phyloP scores from a whole-genome alignment of 108 stramenopile genomes.

The Cyclotella distinguenda region DNA sequence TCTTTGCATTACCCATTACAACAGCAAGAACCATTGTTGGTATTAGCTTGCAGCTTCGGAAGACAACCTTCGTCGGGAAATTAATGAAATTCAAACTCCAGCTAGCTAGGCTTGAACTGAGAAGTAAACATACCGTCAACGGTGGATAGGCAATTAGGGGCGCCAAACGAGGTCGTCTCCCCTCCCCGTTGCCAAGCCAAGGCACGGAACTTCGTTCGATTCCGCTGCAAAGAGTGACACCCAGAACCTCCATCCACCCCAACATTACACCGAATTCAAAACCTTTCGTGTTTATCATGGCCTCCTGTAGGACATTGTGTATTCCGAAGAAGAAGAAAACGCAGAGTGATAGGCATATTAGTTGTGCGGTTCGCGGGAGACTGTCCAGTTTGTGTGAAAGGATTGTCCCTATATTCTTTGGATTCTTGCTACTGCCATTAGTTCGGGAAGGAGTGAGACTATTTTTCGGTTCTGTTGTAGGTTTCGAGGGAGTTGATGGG shows the following conservation, averaged over 20 bases:
- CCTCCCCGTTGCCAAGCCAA: conserved; percentile 43
- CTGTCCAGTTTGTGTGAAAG: conserved; percentile 32
- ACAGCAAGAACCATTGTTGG: conserved; percentile 93
- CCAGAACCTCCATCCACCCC: conserved; percentile 93
- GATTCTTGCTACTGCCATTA: conserved; percentile 1
- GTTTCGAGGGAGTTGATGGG: conserved; percentile 13
- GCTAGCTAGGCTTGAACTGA: conserved; percentile 88
- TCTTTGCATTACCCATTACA: conserved; percentile 71
- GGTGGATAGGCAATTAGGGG: conserved; percentile 81
- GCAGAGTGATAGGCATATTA: conserved; percentile 26
- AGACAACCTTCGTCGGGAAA: conserved; percentile 95
- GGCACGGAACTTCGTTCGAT: conserved; percentile 66
- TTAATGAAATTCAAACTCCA: conserved; percentile 94
- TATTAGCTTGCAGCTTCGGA: conserved; percentile 90
- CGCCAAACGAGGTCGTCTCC: conserved; percentile 65
- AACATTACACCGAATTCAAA: conserved; percentile 90
- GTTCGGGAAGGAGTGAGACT: neutral
- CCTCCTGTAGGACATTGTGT: conserved; percentile 91
- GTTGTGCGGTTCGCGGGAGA: conserved; percentile 32
- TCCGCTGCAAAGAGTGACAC: conserved; percentile 79
- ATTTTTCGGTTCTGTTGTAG: neutral
- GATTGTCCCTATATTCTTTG: conserved; percentile 27
- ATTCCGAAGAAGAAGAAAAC: conserved; percentile 89
- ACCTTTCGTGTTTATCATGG: conserved; percentile 83
- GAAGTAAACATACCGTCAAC: conserved; percentile 77